Evolutionary conservation across 768 basidiomycete genomes (phyloP), one percentile per base, ranked within the genome.

Genomic region (Leucocoprinus leucothites): DNA sequence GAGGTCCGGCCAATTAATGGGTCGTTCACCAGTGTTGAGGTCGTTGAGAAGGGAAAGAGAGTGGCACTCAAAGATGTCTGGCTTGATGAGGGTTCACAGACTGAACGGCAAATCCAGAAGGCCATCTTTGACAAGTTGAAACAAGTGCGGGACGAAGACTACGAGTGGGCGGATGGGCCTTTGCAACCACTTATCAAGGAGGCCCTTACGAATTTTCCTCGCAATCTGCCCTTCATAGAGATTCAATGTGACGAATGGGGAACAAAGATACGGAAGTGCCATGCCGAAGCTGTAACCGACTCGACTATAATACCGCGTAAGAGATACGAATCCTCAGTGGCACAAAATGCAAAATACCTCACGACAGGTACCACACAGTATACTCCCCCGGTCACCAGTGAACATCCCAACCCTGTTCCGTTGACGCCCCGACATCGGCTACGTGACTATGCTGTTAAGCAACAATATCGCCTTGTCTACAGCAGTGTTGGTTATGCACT

Each of bases 1-100:
- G 43, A 58, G 38, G 50, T 58, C 25, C n/a, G 19, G 9, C 48
- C 46, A 11, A 24, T 36, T 18, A 43, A 49, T 18, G 24, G 24
- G n/a, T n/a, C n/a, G n/a, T n/a, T n/a, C n/a, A n/a, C n/a, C n/a
- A n/a, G n/a, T n/a, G n/a, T n/a, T 35, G 44, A 44, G 14, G 18
- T 40, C 18, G 43, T 41, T 19, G 40, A 51, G 48, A 11, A 41
- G 14, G 53, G 35, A 28, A 46, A 50, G 14, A 9, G 25, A 3
- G 40, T 52, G 1, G 60, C 58, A 8, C 24, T 65, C 18, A 62
- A 63, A 52, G 61, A 64, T 50, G 60, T 58, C 3, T 65, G 63
- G 63, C 43, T 64, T 1, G 60, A 63, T 26, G 28, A 18, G 1
- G 19, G 18, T 2, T 44, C 61, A 6, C 13, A 19, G 8, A 60